Conservation (phyloP, 768 basidiomycete species). For the Phlebiopsis gigantea region DNA sequence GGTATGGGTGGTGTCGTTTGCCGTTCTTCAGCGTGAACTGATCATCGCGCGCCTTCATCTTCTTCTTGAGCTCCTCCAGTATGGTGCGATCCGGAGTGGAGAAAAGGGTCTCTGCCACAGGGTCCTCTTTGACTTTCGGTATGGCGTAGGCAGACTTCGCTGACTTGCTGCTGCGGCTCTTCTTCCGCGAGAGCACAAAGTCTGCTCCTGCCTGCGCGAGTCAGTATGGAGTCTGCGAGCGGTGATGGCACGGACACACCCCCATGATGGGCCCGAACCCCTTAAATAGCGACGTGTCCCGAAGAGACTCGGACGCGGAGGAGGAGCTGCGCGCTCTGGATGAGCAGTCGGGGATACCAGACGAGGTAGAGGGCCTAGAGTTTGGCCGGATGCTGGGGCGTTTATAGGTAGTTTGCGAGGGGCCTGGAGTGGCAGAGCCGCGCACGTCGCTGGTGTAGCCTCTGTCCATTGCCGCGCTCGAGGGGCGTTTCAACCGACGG, state of each 20-base stretch:
- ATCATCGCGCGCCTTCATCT: slow-evolving; percentile 45
- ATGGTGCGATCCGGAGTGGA: slow-evolving; percentile 61
- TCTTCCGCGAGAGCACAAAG: slow-evolving; percentile 10
- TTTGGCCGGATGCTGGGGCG: slow-evolving; percentile 12
- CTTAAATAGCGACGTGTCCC: neutral
- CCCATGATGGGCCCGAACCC: neutral
- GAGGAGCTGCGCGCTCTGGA: neutral
- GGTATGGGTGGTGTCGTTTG: slow-evolving; percentile 54
- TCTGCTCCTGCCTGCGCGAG: slow-evolving; percentile 1
- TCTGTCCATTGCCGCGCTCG: too few relatives aligned
- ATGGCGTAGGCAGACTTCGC: neutral
- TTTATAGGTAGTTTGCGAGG: neutral
- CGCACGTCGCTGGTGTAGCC: too few relatives aligned
- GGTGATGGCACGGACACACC: neutral
- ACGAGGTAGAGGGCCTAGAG: slow-evolving; percentile 10
- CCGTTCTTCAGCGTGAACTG: slow-evolving; percentile 48
- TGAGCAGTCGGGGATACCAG: neutral
- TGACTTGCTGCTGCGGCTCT: slow-evolving; percentile 6
- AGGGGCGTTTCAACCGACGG: slow-evolving; percentile 17
- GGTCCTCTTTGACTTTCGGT: neutral
- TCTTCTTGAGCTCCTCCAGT: slow-evolving; percentile 49
- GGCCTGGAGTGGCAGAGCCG: slow-evolving; percentile 3
- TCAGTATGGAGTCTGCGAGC: neutral
- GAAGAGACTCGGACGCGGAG: neutral
- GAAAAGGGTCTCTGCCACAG: slow-evolving; percentile 31